Evolutionary conservation across 495 filamentous ascomycete species (phyloP), one percentile per base, ranked within the genome.

Genomic region (Aspergillus carlsbadensis): DNA sequence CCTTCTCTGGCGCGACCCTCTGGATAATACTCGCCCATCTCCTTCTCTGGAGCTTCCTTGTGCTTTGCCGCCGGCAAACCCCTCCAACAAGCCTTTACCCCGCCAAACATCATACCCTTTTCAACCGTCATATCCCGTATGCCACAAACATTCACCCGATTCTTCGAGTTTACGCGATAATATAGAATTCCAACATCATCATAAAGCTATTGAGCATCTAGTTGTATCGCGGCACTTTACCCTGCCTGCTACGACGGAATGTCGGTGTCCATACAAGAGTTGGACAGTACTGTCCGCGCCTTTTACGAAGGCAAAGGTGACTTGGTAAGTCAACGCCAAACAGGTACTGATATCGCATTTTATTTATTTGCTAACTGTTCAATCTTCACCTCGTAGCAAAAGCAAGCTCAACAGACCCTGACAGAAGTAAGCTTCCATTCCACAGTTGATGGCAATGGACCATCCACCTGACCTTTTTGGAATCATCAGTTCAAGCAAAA

Each of bases 271-370:
- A 92, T 98, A 67, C 84, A 85, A 69, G 95, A 98, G 81, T 80
- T 98, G 75, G 94, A 98, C 84, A 85, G 84, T 68, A 96, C 91
- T 56, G 92, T 97, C 81, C 92, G 87, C 60, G 87, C 90, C 73
- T 97, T 98, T 78, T 98, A 95, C 61, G 94, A 98, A 76, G 93
- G 90, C 69, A 87, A 93, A 70, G 94, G 94, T 40, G 89, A 96
- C 49, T 78, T 89, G 77, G 92, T 97, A 78, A 68, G 84, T 76
- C 57, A 53, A 44, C 4, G 17, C 10, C 14, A 15, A 29, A 44
- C 14, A 15, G 33, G 20, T 31, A 33, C 10, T 17, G 11, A 17
- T 3, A 2, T 40, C 10, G 2, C 40, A 24, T 36, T 2, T 7
- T 15, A 1, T 29, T 37, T 60, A 36, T 40, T 40, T 34, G 54